Evolutionary conservation across 192 early-diverging fungal genomes (phyloP).

Genomic region (Funneliformis mosseae): DNA sequence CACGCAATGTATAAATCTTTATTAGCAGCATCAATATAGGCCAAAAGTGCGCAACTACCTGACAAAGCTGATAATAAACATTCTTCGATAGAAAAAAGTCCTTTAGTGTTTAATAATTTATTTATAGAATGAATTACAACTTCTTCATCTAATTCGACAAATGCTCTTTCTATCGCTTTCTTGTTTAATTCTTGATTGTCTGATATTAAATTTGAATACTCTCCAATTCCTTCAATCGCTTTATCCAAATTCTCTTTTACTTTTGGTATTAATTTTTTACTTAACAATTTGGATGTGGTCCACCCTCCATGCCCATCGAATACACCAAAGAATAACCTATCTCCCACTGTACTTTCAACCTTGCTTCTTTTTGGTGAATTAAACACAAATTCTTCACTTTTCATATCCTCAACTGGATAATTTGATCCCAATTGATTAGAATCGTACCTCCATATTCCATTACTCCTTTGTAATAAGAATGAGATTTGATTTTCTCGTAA

Average conservation of each 20-base stretch:
- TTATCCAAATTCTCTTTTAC: constrained; percentile 48
- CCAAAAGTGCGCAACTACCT: constrained; percentile 59
- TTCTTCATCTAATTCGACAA: constrained; percentile 50
- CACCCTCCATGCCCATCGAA: constrained; percentile 62
- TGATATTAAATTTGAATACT: constrained; percentile 32
- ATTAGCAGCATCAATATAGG: constrained; percentile 51
- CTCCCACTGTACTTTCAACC: not conserved
- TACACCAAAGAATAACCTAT: constrained; percentile 52
- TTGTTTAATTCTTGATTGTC: constrained; percentile 31
- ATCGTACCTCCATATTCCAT: constrained; percentile 26
- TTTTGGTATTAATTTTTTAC: constrained; percentile 47
- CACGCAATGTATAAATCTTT: constrained; percentile 57
- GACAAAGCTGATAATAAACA: constrained; percentile 44
- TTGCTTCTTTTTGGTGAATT: constrained; percentile 31
- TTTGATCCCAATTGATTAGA: constrained; percentile 54
- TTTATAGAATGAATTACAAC: constrained; percentile 51
- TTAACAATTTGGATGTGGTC: constrained; percentile 49
- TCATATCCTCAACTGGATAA: constrained; percentile 55
- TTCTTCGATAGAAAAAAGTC: constrained; percentile 22
- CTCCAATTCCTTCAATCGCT: constrained; percentile 33
- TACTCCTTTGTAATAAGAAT: constrained; percentile 10
- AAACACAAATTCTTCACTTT: constrained; percentile 42
- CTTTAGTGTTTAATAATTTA: constrained; percentile 38
- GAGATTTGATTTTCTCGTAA: constrained; percentile 26
- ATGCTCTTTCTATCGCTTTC: constrained; percentile 47